Base-by-base conservation (phyloP, 352 stramenopile genomes). In the Pythium aphanidermatum region DNA sequence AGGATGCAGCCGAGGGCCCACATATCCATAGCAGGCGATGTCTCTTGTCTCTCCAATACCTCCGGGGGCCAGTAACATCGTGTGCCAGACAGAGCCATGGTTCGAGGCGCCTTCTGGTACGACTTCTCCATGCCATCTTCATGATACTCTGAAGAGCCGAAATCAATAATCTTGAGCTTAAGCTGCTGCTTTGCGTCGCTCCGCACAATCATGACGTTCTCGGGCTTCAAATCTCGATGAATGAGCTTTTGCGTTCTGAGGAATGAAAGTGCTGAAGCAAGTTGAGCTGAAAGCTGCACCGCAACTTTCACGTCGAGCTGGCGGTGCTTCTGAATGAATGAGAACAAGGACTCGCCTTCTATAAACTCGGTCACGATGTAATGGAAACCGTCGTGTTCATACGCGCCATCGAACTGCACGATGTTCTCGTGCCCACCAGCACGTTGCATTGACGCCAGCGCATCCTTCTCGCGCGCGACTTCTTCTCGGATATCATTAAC, bases 141-240 rank as follows among this genome's bases (percentile, higher is more conserved):
- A 3, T 46, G 41, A 1, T 44, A 45, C 12, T 74, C 73, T 2
- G 81, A 79, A n/a, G 78, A 89, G 4, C 84, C 84, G 60, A 95
- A 92, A 63, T 95, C 84, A 33, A 93, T 92, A 30, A 95, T 74
- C 52, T 95, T 95, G 42, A 92, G 60, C 21, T 48, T 58, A 1
- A 84, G 55, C 6, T 27, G 8, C 17, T 58, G 50, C 11, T 27
- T 14, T 19, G 48, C 36, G 11, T n/a, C 36, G 6, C 26, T 27
- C 30, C 51, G 29, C 12, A 68, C 46, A 2, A 94, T 49, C 67
- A 96, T 86, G 48, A 96, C 68, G 46, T 96, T 96, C 49, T 92
- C 85, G 0, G 85, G 85, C 48, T 96, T 96, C 13, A 96, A 60
- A 49, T 96, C 85, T n/a, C 83, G 74, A 45, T 96, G 85, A 25